Evolutionary conservation across 257 asterid species (phyloP), one percentile per base, ranked within the genome.

Genomic region (Solanum clarkiae): DNA sequence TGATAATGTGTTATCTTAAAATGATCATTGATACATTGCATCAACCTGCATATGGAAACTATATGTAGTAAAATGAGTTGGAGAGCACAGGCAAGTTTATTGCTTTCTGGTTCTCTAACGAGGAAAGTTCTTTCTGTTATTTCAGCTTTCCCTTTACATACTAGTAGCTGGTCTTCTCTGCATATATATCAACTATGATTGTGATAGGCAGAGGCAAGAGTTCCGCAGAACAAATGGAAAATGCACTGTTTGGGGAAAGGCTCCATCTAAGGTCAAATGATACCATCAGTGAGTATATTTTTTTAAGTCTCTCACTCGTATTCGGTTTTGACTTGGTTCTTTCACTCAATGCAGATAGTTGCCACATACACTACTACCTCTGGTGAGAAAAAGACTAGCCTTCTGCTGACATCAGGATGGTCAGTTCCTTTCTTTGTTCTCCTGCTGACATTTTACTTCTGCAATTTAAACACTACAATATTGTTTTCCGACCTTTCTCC

Each of bases 151-250:
- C 62, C 63, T 91, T 44, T 92, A 86, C 74, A 94, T 94, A 79
- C 93, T 95, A 77, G 93, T 89, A 24, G 95, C 97, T 59, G 99
- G 98, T 85, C 81, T 93, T 87, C 93, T 96, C 74, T 96, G 98
- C 94, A 89, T 95, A 85, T 96, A 93, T 69, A 90, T 96, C 92
- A 95, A 96, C 92, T 95, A 96, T 68, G 99, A 96, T 86, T 95
- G 99, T 44, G 99, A 96, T 87, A 92, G 97, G 87, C 99, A 95
- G 88, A 92, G 98, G 87, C 98, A 96, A 92, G 98, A 95, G 85
- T 96, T 96, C 57, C 97, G 98, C 53, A 88, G 95, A 85, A 96
- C 98, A 87, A 96, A 95, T 81, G 99, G 98, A 62, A 96, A 95
- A 90, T 86, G 94, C 91, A 84, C 87, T 89, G 95, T 96, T 72